Base-by-base conservation (phyloP, 2,329 filamentous ascomycete genomes). In the Colletotrichum sp. region DNA sequence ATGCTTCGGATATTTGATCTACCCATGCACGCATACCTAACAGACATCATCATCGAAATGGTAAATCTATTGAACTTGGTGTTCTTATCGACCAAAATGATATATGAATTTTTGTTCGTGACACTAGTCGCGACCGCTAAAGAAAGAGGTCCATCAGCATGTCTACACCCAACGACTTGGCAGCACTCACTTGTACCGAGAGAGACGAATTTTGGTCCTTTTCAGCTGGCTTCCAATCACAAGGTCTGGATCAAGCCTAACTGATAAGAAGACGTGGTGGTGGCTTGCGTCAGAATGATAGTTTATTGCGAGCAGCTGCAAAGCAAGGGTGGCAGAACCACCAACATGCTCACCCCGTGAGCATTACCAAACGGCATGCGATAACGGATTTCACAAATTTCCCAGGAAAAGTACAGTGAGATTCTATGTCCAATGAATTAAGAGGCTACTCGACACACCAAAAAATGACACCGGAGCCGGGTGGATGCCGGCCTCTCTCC, bases 211-310 rank as follows among this genome's bases (percentile, higher is more conserved):
- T 13, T 4, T 49, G 18, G 18, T 49, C 3, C 10, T 13, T 12
- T 49, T 49, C n/a, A 49, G n/a, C 44, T 21, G 8, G 44, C n/a
- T 49, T 49, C 44, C 44, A 49, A 21, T 49, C n/a, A 49, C 18
- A 49, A 21, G 10, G n/a, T 6, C 6, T 49, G n/a, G 18, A 13
- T 21, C 18, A 21, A 49, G 44, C 44, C 6, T 21, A 12, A 7
- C 15, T 63, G 26, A 63, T 69, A 55, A 62, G 28, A 59, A 30
- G 18, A 24, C 13, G 18, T 6, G 49, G 10, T 49, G 59, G 71
- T 65, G 24, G 9, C 57, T 74, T 65, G 66, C 66, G 71, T 74
- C 71, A 74, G 44, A 71, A 16, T n/a, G 32, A 16, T 57, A 36
- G 18, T 44, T 34, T 32, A 74, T 74, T 67, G 44, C 71, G 66